phyloP scores from a whole-genome alignment of 73 alveolate species.

The Paramecium sonneborni region DNA sequence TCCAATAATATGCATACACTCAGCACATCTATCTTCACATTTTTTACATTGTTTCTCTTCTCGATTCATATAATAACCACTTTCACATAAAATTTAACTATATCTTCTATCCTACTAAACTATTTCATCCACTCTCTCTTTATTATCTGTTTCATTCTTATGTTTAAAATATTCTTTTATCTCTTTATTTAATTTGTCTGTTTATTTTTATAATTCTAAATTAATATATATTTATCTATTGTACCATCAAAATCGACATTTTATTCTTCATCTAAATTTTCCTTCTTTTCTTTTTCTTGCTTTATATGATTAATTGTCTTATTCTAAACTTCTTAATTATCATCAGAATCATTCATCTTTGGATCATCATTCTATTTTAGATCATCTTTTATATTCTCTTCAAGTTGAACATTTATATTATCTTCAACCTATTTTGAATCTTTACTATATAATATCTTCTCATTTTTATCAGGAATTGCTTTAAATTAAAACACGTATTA shows the following conservation, averaged over 20 bases:
- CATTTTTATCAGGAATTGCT: neutral
- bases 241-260: neutral
- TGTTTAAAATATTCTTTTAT: neutral
- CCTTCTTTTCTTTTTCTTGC: neutral
- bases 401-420: no score
- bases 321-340: neutral
- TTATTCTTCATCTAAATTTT: neutral
- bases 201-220: neutral
- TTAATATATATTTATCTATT: neutral
- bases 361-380: neutral
- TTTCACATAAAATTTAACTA: neutral
- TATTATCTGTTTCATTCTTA: neutral
- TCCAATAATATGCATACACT: conserved; percentile 34
- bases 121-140: neutral
- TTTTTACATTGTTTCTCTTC: neutral
- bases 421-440: no score
- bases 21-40: conserved; percentile 11
- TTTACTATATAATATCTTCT: neutral
- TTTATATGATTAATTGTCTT: neutral
- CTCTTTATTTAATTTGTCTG: neutral
- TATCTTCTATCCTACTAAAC: neutral
- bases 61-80: neutral
- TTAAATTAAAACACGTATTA: neutral
- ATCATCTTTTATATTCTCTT: neutral
- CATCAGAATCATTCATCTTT: neutral